Conservation (phyloP, 495 filamentous ascomycete genomes). For the Amorphotheca resinae region DNA sequence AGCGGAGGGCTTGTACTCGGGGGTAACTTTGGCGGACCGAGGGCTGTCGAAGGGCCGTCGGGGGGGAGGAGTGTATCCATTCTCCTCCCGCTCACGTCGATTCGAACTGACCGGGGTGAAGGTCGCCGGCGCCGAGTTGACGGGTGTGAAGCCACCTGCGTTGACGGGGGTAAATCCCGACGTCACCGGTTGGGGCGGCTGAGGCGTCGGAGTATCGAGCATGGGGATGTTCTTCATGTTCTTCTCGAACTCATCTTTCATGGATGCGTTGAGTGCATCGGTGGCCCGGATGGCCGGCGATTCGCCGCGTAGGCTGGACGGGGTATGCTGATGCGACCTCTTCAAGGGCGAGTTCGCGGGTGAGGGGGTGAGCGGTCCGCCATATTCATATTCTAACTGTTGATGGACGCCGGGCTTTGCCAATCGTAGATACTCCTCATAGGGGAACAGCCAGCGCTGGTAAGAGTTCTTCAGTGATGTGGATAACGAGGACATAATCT, state of each 20-base stretch:
- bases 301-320: slow-evolving; percentile 49
- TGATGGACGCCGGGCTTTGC: slow-evolving; percentile 97
- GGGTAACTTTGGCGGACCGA: slow-evolving; percentile 42
- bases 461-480: slow-evolving; percentile 98
- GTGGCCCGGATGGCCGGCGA: slow-evolving; percentile 62
- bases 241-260: slow-evolving; percentile 42
- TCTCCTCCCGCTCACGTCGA: slow-evolving; percentile 30
- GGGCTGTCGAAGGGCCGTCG: slow-evolving; percentile 40
- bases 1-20: slow-evolving; percentile 42
- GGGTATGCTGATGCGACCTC: slow-evolving; percentile 55
- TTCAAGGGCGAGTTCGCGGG: slow-evolving; percentile 78
- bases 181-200: slow-evolving; percentile 4
- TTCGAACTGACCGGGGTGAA: slow-evolving; percentile 40
- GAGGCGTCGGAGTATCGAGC: slow-evolving; percentile 34
- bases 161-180: slow-evolving; percentile 29
- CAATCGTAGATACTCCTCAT: slow-evolving; percentile 85
- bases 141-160: slow-evolving; percentile 55
- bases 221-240: slow-evolving; percentile 39
- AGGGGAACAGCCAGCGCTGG: slow-evolving; percentile 88
- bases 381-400: slow-evolving; percentile 84
- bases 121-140: slow-evolving; percentile 47
- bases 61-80: slow-evolving; percentile 30
- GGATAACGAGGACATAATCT: slow-evolving; percentile 99
- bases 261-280: slow-evolving; percentile 49
- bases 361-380: slow-evolving; percentile 88